Percentiles rank a stretch among this genome's conserved stretches.
Evolutionary conservation across 495 filamentous ascomycete genomes (phyloP).

Genomic region (Letharia lupina): DNA sequence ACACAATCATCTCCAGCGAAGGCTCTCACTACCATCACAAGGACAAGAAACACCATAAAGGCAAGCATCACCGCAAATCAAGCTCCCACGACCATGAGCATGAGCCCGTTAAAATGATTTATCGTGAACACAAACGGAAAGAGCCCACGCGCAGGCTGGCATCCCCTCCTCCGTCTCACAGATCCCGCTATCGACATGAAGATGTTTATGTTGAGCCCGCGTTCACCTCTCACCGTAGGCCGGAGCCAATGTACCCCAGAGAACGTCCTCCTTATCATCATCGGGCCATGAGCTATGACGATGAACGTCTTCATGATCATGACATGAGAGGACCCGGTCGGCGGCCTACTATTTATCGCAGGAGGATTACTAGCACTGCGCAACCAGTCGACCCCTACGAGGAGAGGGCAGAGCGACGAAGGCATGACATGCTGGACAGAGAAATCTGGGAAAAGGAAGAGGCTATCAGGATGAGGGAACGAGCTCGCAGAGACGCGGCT

Average conservation of each 20-base stretch:
- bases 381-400: slow-evolving; percentile 8
- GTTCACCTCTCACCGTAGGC: background rate
- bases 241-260: background rate
- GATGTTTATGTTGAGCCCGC: background rate
- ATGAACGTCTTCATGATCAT: slow-evolving; percentile 5
- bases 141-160: background rate
- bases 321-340: background rate
- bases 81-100: slow-evolving; percentile 3
- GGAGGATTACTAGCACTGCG: background rate
- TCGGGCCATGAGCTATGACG: background rate
- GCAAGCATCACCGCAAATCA: background rate
- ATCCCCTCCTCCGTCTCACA: slow-evolving; percentile 1
- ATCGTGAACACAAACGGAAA: slow-evolving; percentile 13
- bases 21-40: background rate
- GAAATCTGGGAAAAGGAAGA: slow-evolving; percentile 1
- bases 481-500: background rate
- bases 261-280: background rate
- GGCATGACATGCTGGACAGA: slow-evolving; percentile 4
- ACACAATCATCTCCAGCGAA: slow-evolving; percentile 11
- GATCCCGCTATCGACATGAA: background rate
- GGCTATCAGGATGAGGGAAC: background rate
- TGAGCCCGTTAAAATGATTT: background rate
- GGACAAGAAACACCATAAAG: slow-evolving; percentile 4
- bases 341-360: slow-evolving; percentile 1
- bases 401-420: slow-evolving; percentile 6